Conservation (phyloP, 2,329 filamentous ascomycete species). For the Colletotrichum acutatum region DNA sequence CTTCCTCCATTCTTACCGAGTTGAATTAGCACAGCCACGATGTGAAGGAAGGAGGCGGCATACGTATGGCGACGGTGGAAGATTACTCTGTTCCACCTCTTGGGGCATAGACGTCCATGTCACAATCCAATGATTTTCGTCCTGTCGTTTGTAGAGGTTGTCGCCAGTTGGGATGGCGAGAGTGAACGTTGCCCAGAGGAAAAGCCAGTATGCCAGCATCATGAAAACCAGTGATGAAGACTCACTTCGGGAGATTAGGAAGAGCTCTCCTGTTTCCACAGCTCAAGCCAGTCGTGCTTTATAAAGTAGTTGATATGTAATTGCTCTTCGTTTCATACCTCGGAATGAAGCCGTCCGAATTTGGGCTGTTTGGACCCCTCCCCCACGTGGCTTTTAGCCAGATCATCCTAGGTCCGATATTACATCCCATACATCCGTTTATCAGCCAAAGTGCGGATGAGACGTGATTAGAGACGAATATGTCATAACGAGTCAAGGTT, state of each 20-base stretch:
- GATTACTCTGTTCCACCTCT: slow-evolving; percentile 69
- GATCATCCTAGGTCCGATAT: neutral
- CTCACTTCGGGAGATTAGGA: neutral
- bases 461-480: neutral
- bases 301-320: too few species aligned
- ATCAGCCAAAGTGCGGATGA: neutral
- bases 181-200: neutral
- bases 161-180: neutral
- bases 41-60: slow-evolving; percentile 37
- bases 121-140: slow-evolving; percentile 68
- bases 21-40: neutral
- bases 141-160: slow-evolving; percentile 26
- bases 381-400: neutral
- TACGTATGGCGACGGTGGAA: slow-evolving; percentile 70
- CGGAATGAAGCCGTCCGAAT: neutral
- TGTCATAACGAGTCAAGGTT: neutral
- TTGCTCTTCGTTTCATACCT: neutral
- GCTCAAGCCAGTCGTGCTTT: neutral
- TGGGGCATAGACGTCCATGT: slow-evolving; percentile 76
- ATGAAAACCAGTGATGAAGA: neutral
- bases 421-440: neutral
- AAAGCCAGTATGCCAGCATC: neutral
- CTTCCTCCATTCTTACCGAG: slow-evolving; percentile 45
- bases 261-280: neutral
- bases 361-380: neutral